Percentiles rank a stretch among this genome's conserved stretches.
These are phyloP conservation scores for Ustilago crameri DNA, from an alignment of 1,284 basidiomycete species.

Conservation along the genomic window DNA sequence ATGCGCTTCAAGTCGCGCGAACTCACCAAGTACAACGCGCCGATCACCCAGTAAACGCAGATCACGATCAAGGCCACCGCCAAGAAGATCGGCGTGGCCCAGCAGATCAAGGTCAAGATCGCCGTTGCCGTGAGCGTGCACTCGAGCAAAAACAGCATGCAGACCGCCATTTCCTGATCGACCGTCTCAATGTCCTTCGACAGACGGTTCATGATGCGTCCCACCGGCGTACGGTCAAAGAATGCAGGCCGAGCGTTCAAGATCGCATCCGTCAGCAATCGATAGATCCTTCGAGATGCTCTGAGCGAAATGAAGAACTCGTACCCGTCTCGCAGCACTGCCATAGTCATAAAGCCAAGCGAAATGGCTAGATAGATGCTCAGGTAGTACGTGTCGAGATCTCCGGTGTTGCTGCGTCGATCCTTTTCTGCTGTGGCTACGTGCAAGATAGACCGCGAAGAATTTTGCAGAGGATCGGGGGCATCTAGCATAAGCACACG, in stretches of 20 bases:
- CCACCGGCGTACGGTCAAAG: slow-evolving; percentile 66
- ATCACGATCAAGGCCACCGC: slow-evolving; percentile 54
- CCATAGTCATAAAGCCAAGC: slow-evolving; percentile 54
- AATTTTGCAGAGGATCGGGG: not conserved
- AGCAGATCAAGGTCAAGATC: slow-evolving; percentile 63
- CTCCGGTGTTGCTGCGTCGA: slow-evolving; percentile 15
- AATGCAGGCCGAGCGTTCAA: slow-evolving; percentile 77
- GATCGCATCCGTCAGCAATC: slow-evolving; percentile 79
- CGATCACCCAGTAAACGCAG: slow-evolving; percentile 60
- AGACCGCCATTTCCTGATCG: slow-evolving; percentile 65
- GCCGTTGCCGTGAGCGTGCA: slow-evolving; percentile 52
- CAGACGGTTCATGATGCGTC: slow-evolving; percentile 67
- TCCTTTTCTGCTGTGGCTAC: not conserved
- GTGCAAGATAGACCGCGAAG: not conserved
- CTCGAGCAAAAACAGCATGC: slow-evolving; percentile 54
- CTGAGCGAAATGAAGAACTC: slow-evolving; percentile 57
- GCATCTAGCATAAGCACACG: slow-evolving; percentile 16
- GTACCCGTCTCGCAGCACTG: slow-evolving; percentile 55
- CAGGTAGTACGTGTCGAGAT: slow-evolving; percentile 62
- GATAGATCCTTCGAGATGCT: slow-evolving; percentile 60
- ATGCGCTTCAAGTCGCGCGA: slow-evolving; percentile 67
- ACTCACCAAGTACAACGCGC: slow-evolving; percentile 64
- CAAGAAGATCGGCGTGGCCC: slow-evolving; percentile 61
- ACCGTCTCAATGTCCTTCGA: slow-evolving; percentile 67
- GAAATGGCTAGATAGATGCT: slow-evolving; percentile 57